Base-by-base conservation (phyloP, 2,329 filamentous ascomycete genomes). In the Myriosclerotinia scirpicola region DNA sequence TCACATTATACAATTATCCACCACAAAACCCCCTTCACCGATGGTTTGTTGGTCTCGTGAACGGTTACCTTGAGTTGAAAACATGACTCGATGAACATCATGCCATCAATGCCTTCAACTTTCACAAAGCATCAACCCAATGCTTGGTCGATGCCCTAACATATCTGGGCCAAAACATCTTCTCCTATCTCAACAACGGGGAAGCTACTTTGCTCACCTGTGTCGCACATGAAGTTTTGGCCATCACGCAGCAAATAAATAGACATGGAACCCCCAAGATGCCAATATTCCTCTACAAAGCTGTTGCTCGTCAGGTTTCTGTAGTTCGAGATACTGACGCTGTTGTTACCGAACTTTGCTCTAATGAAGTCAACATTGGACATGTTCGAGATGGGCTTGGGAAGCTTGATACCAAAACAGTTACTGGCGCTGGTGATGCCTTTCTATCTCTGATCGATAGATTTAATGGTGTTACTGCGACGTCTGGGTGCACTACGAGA, bases 221-320 rank as follows among this genome's bases (percentile, higher is more conserved):
- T 38, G 15, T 63, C 4, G 22, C 65, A 11, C 61, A 62, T 20
- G 17, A 46, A 3, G 11, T 60, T 26, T 30, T 68, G 9, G 8
- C 44, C 1, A 34, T 22, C 2, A 59, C 59, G n/a, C 58, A 55
- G 7, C 42, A 54, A n/a, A 64, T 69, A 60, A 67, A 67, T 15
- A n/a, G 54, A 76, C 77, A 80, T 59, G 79, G 79, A 55, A 74
- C 78, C 0, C 83, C 82, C 0, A 67, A 73, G 11, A 81, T 83
- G 71, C 82, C 83, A 0, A 65, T 84, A 4, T 81, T 81, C 67
- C 71, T 82, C 1, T 84, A 84, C 72, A 84, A 85, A 68, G 79
- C 81, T 0, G 77, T 80, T 20, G 68, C 70, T 3, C 82, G 85
- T 52, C 78, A 84, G 62, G 74, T 83, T 64, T 80, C 78, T 14